Evolutionary conservation across 225 moss, liverwort and hornwort genomes (phyloP), one percentile per base, ranked within the genome.

Genomic region (Marchantia polymorpha): DNA sequence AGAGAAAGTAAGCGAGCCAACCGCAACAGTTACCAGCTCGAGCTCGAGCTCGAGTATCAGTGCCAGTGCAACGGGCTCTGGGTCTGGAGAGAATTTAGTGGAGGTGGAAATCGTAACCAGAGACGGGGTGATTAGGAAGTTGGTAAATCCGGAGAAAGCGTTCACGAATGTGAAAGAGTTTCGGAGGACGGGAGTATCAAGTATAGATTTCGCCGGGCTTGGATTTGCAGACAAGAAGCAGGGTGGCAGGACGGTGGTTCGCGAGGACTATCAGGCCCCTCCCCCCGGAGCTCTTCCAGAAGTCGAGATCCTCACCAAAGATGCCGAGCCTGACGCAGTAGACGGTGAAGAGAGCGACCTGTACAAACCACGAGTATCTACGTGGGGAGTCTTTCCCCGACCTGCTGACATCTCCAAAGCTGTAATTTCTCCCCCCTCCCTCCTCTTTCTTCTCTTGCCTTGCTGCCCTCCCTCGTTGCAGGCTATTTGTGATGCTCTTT

Each of bases 361-460:
- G 7, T 97, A 97, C 74, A 97, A 90, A 81, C 97, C 97, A 46
- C 88, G 89, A 19, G 94, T 97, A 61, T 87, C 94, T 16, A 91
- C 93, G 0, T 97, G 97, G 97, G 97, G 97, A 78, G 79, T 97
- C 76, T 97, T 94, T 55, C 93, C 97, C 27, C 91, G 94, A 16
- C 97, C 97, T 83, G 92, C 94, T 64, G 85, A 97, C 65, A 97
- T 97, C 72, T 97, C 94, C 73, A 97, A 93, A 91, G 84, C 94
- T 20, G 96, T 96, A 80, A 83, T 82, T 39, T 8, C 65, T 69
- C 53, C 77, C 22, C 71, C 77, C 72, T 23, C 11, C 47, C 12
- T 19, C 54, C 16, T 69, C 47, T 47, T 47, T 69, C 6, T 63
- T 23, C 61, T n/a, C 63, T 7, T 39, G 46, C 31, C 20, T 47